These are phyloP conservation scores for Plectranthus barbatus DNA, from an alignment of 257 asterid species.

Conservation along the genomic window DNA sequence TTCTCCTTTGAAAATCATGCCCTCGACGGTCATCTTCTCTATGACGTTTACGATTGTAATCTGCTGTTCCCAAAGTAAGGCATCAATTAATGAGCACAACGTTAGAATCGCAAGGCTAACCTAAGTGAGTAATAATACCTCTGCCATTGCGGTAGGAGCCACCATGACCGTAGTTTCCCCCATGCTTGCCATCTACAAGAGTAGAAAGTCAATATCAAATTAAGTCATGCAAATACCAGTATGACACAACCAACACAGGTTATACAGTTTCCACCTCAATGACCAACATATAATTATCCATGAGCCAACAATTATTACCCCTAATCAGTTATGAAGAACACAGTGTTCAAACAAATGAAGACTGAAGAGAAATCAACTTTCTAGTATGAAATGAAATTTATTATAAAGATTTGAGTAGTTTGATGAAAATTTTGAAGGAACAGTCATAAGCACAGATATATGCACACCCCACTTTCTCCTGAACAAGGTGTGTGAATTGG, in stretches of 20 bases:
- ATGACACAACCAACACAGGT: background rate
- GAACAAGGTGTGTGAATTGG: too few relatives aligned
- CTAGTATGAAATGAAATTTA: too few relatives aligned
- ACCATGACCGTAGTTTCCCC: conserved; percentile 68
- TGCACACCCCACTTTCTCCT: too few relatives aligned
- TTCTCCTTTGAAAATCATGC: conserved; percentile 61
- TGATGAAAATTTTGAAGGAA: too few relatives aligned
- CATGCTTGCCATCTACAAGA: conserved; percentile 66
- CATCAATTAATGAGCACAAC: conserved; percentile 4
- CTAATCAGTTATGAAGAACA: background rate
- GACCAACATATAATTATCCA: background rate
- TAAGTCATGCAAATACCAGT: background rate
- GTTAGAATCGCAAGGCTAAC: background rate
- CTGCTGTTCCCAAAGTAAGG: conserved; percentile 29
- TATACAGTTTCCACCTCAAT: background rate
- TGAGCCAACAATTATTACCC: background rate
- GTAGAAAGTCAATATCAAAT: conserved; percentile 12
- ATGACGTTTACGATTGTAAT: conserved; percentile 59
- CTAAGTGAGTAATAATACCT: conserved; percentile 41
- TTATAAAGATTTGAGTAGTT: too few relatives aligned
- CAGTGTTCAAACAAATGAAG: background rate
- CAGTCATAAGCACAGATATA: too few relatives aligned
- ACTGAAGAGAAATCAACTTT: too few relatives aligned
- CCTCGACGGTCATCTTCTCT: conserved; percentile 72
- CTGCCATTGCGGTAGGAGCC: conserved; percentile 67